A percentile compares a stretch with the other conserved stretches of the same genome.
These are phyloP conservation scores for Moringa oleifera DNA, from an alignment of 345 rosid genomes.

Conservation along the genomic window DNA sequence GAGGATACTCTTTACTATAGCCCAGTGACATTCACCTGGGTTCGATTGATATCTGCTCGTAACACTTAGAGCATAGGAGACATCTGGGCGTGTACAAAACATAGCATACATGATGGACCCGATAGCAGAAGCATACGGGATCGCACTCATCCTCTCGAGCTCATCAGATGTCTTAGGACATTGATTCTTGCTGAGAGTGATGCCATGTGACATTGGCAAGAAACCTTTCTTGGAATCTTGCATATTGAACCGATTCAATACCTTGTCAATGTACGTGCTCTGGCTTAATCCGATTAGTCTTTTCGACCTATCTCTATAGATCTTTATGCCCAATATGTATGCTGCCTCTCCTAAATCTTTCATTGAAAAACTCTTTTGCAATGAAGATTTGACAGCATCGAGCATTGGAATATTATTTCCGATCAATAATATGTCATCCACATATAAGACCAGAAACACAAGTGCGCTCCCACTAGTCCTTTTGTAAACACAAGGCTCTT, in stretches of 20 bases:
- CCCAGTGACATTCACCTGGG: slow-evolving; percentile 1
- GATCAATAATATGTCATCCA: too few relatives aligned
- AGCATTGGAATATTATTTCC: neutral
- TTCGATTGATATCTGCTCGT: neutral
- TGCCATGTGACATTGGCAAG: neutral
- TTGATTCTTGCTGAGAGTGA: neutral
- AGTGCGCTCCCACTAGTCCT: neutral
- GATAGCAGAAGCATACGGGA: neutral
- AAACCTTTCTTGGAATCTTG: neutral
- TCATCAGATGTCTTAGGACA: neutral
- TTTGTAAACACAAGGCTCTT: slow-evolving; percentile 5
- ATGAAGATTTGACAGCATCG: neutral
- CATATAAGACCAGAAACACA: neutral
- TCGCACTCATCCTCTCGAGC: neutral
- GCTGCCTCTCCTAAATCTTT: slow-evolving; percentile 3
- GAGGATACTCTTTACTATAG: neutral
- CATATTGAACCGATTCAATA: neutral
- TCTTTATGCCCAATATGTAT: neutral
- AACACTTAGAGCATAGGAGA: neutral
- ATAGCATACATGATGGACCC: neutral
- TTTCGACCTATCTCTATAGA: slow-evolving; percentile 1
- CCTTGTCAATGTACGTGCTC: too few relatives aligned
- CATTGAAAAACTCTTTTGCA: neutral
- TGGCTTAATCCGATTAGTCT: neutral
- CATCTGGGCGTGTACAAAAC: neutral